Base-by-base conservation (phyloP, 1,284 basidiomycete species). In the Ustilago tritici region DNA sequence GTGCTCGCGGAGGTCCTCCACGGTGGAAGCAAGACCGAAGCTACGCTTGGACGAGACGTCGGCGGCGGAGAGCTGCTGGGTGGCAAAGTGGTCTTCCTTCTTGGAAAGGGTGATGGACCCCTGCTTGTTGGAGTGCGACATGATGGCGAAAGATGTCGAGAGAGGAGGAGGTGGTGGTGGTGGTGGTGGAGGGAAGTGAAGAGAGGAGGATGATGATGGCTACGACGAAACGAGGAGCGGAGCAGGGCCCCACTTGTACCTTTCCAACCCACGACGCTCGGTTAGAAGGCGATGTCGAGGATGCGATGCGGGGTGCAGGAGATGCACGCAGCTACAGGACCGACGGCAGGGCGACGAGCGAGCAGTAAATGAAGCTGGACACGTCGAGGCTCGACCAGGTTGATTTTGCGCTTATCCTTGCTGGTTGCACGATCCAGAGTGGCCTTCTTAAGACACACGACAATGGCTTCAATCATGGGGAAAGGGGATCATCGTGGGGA, bases 61-160 rank as follows among this genome's bases (percentile, higher is more conserved):
- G 56, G 60, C 59, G 19, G 59, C 23, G 49, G 57, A 56, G 12
- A 61, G 53, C 3, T 68, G 59, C 7, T 23, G 17, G 19, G 34
- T 41, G 32, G 36, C 50, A 10, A 50, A 58, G 36, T 54, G 43
- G 55, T 54, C 32, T 55, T 76, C 73, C 46, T 70, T 68, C 56
- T 76, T 66, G 19, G 73, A 76, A 4, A 65, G 73, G 52, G 68
- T 67, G n/a, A 47, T 15, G 6, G 73, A 76, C 53, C 65, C 68
- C 9, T 67, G 61, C 34, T 41, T 65, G 32, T 58, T 34, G 38
- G 65, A 60, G 34, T 36, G 60, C 14, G 65, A 15, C 73, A 71
- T 70, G 19, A n/a, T 56, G 23, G 46, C 36, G 15, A 34, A 2
- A 9, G 54, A 43, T 32, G 32, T 40, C n/a, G 23, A 28, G 23